Evolutionary conservation across 495 filamentous ascomycete genomes (phyloP).

Genomic region (Penicillium paradoxum): DNA sequence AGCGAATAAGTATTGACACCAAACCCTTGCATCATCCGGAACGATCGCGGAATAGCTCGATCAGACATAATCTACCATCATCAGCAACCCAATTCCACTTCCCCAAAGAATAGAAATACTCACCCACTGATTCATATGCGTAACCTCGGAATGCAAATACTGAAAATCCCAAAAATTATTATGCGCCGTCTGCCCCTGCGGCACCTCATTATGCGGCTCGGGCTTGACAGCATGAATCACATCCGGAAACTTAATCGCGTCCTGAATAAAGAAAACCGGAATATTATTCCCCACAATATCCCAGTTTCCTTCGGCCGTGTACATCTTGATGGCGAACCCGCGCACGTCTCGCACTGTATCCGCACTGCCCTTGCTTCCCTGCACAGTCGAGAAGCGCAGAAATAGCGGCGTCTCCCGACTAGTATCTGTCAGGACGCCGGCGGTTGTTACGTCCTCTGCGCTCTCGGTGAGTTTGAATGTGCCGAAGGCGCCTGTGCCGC

Average conservation of each 20-base stretch:
- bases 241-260: conserved; percentile 69
- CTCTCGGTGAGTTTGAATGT: conserved; percentile 72
- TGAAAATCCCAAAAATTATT: conserved; percentile 60
- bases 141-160: conserved; percentile 60
- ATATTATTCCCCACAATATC: conserved; percentile 79
- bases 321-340: conserved; percentile 77
- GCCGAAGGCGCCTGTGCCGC: conserved; percentile 78
- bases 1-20: conserved; percentile 82
- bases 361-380: conserved; percentile 69
- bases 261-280: conserved; percentile 72
- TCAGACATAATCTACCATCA: conserved; percentile 61
- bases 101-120: conserved; percentile 22
- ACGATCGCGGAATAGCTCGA: conserved; percentile 72
- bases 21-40: conserved; percentile 88
- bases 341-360: conserved; percentile 80
- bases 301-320: conserved; percentile 50
- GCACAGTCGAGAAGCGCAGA: conserved; percentile 77
- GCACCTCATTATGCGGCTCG: conserved; percentile 72
- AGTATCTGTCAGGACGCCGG: conserved; percentile 75
- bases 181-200: conserved; percentile 56
- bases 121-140: conserved; percentile 82
- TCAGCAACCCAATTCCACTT: neutral
- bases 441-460: conserved; percentile 62
- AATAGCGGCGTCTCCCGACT: conserved; percentile 74
- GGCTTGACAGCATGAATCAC: conserved; percentile 75